Conservation (phyloP, 345 rosid genomes). For the Pistacia integerrima region DNA sequence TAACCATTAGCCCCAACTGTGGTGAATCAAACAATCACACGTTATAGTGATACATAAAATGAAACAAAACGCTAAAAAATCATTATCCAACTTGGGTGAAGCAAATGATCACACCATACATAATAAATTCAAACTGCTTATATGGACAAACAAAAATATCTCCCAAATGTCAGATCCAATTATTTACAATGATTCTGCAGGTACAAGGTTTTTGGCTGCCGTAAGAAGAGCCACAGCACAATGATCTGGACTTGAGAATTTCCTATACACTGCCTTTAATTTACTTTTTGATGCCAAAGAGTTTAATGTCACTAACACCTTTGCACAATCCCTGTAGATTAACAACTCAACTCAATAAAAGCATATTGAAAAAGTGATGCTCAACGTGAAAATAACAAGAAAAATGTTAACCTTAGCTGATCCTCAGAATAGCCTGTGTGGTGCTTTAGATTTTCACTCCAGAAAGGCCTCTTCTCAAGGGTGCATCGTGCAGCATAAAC, state of each 20-base stretch:
- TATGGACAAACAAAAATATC: not conserved
- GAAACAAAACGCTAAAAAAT: no score
- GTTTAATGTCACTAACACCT: conserved; percentile 55
- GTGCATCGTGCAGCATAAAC: conserved; percentile 90
- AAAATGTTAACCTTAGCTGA: conserved; percentile 48
- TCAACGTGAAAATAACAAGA: not conserved
- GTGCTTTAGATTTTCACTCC: conserved; percentile 73
- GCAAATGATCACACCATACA: no score
- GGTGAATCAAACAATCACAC: no score
- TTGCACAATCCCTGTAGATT: conserved; percentile 62
- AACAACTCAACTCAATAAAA: not conserved
- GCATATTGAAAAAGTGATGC: not conserved
- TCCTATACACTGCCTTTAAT: conserved; percentile 62
- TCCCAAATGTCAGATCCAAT: not conserved
- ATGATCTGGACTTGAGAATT: conserved; percentile 56
- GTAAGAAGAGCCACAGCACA: conserved; percentile 62
- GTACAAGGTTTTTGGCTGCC: conserved; percentile 50
- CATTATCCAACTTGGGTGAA: no score
- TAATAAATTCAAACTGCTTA: no score
- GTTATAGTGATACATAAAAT: no score
- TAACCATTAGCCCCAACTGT: no score
- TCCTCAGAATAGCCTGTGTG: conserved; percentile 72
- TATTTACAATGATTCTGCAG: not conserved
- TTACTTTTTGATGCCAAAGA: conserved; percentile 60
- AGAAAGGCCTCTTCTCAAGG: conserved; percentile 56